These are phyloP conservation scores for Ceratobasidium theobromae DNA, from an alignment of 1,284 basidiomycete species.

Conservation along the genomic window DNA sequence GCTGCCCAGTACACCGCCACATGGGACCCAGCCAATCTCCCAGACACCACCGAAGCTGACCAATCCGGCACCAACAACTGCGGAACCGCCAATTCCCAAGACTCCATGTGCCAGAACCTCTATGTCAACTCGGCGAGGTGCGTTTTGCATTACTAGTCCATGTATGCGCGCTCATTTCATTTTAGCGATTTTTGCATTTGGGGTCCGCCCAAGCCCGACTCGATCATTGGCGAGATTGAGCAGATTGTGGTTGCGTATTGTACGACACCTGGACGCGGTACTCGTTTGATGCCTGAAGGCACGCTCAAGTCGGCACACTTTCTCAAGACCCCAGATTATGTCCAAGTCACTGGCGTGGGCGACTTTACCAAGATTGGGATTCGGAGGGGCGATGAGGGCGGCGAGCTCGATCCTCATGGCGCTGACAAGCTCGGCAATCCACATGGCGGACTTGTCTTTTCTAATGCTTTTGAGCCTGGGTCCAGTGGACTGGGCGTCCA, in stretches of 20 bases:
- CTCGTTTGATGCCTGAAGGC: conserved; percentile 52
- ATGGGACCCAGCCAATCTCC: too few relatives aligned
- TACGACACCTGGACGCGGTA: conserved; percentile 52
- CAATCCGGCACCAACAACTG: too few relatives aligned
- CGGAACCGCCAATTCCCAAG: too few relatives aligned
- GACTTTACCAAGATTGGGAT: conserved; percentile 43
- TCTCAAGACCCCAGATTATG: conserved; percentile 52
- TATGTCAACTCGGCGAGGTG: too few relatives aligned
- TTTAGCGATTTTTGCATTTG: conserved; percentile 44
- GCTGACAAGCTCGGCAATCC: conserved; percentile 36
- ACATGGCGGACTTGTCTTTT: conserved; percentile 37
- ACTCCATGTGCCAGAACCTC: too few relatives aligned
- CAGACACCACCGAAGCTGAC: too few relatives aligned
- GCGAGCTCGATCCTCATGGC: conserved; percentile 45
- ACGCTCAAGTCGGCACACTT: conserved; percentile 51
- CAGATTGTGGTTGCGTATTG: conserved; percentile 55
- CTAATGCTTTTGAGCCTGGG: conserved; percentile 35
- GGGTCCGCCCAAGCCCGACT: conserved; percentile 48
- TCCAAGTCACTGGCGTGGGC: conserved; percentile 43
- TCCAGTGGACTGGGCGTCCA: conserved; percentile 34
- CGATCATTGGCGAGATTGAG: conserved; percentile 53
- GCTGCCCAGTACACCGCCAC: too few relatives aligned
- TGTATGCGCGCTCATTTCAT: too few relatives aligned
- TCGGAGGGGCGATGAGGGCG: conserved; percentile 45
- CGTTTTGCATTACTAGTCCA: too few relatives aligned